These are phyloP conservation scores for Novymonas esmeraldas DNA, from an alignment of 208 protist species.

Conservation along the genomic window DNA sequence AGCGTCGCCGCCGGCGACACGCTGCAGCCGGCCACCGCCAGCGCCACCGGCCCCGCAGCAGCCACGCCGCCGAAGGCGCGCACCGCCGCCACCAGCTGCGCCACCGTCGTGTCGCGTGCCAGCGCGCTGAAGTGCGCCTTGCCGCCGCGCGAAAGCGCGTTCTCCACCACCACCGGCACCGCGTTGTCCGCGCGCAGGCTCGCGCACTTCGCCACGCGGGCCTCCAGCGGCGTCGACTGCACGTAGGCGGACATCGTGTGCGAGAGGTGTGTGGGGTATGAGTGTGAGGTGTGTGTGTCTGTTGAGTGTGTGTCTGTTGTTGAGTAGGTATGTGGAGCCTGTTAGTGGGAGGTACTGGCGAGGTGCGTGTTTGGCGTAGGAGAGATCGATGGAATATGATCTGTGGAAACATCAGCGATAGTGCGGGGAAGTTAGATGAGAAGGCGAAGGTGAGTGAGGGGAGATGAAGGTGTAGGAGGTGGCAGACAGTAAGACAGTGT, in stretches of 20 bases:
- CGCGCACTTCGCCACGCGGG: conserved; percentile 24
- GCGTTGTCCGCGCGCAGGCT: conserved; percentile 4
- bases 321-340: no score
- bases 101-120: conserved; percentile 30
- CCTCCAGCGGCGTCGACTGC: conserved; percentile 20
- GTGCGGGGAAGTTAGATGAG: no score
- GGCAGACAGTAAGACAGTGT: no score
- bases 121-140: conserved; percentile 39
- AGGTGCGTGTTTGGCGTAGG: no score
- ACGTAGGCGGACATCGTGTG: conserved; percentile 25
- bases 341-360: no score
- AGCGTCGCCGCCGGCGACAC: conserved; percentile 28
- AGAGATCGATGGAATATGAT: background rate
- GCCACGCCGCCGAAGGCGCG: conserved; percentile 21
- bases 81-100: conserved; percentile 26
- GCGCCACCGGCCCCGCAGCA: conserved; percentile 25
- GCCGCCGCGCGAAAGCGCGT: conserved; percentile 15
- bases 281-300: no score
- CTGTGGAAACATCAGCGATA: no score
- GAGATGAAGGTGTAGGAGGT: no score
- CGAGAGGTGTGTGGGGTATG: background rate
- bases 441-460: no score
- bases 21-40: conserved; percentile 28
- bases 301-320: background rate
- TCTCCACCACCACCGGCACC: conserved; percentile 29